A percentile compares a stretch with the other conserved stretches of the same genome.
These are phyloP conservation scores for Chlorella sp. DNA, from an alignment of 139 green algal species.

Conservation along the genomic window DNA sequence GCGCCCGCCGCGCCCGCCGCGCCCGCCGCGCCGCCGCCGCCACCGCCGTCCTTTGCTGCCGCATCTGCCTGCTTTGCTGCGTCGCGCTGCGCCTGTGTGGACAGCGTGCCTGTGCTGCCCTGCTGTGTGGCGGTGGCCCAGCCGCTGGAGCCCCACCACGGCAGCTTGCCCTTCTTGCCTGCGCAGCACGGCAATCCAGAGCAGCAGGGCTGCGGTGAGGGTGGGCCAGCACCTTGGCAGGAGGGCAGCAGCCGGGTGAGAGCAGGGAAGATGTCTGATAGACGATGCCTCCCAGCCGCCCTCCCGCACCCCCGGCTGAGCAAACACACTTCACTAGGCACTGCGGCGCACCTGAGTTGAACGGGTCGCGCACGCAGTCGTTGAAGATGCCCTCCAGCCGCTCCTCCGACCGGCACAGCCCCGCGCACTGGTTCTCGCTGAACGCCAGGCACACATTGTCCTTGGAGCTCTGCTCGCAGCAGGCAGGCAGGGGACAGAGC, in stretches of 20 bases:
- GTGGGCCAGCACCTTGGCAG: too few relatives aligned
- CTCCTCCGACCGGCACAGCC: constrained; percentile 56
- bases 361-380: constrained; percentile 49
- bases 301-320: background rate
- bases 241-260: too few relatives aligned
- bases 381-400: constrained; percentile 57
- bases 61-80: background rate
- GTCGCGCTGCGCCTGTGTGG: background rate
- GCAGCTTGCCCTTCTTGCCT: constrained; percentile 40
- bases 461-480: constrained; percentile 36
- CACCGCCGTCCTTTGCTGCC: too few relatives aligned
- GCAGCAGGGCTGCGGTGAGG: too few relatives aligned
- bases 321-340: background rate
- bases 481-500: background rate
- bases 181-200: background rate
- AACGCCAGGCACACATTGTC: constrained; percentile 57
- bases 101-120: background rate
- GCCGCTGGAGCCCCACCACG: constrained; percentile 24
- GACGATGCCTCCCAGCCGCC: too few relatives aligned
- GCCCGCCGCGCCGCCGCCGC: too few relatives aligned
- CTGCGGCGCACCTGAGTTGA: constrained; percentile 16
- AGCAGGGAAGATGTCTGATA: too few relatives aligned
- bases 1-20: too few relatives aligned
- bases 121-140: background rate
- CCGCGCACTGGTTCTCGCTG: constrained; percentile 59